Base-by-base conservation (phyloP, 108 stramenopile genomes). In the Nitzschia putrida region DNA sequence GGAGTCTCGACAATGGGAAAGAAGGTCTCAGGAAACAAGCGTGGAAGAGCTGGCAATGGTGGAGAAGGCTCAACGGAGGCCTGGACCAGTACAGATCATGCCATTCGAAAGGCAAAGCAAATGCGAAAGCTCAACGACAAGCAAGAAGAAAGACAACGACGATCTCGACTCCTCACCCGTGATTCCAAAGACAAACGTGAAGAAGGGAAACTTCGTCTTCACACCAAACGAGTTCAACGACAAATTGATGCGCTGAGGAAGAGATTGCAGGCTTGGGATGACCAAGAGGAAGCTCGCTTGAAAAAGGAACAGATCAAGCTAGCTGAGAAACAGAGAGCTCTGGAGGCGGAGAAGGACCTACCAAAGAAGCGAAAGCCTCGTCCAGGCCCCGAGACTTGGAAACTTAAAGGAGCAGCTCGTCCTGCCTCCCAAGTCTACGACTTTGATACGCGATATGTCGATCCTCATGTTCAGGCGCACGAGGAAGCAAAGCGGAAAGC, bases 371-470 rank as follows among this genome's bases (percentile, higher is more conserved):
- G 71, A 49, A 81, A 77, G 69, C 70, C 69, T 40, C 84, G 93
- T 11, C 71, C 73, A 10, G 93, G 91, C 38, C 93, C 91, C 0
- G 88, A 89, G 57, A 85, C 83, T 7, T 96, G 95, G 95, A 92
- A 93, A 77, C 64, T 96, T 37, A 80, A 84, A 24, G 95, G 95
- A 14, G 92, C 95, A 9, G 95, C 95, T 25, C 80, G 92, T 42
- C 92, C 95, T 0, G 95, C 95, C 11, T 78, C 77, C 74, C 75
- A 91, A 77, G 89, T 96, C 0, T 93, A 96, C 63, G 92, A 93
- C 71, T 93, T 93, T 71, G 95, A 96, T 72, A 83, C 79, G 0
- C 77, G 92, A n/a, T 92, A 91, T 69, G 83, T 87, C n/a, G 89
- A 91, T 86, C 85, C 87, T 8, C 83, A 95, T 60, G 55, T 82